Conservation (phyloP, 2,329 filamentous ascomycete genomes). For the Alternaria triticimaculans region DNA sequence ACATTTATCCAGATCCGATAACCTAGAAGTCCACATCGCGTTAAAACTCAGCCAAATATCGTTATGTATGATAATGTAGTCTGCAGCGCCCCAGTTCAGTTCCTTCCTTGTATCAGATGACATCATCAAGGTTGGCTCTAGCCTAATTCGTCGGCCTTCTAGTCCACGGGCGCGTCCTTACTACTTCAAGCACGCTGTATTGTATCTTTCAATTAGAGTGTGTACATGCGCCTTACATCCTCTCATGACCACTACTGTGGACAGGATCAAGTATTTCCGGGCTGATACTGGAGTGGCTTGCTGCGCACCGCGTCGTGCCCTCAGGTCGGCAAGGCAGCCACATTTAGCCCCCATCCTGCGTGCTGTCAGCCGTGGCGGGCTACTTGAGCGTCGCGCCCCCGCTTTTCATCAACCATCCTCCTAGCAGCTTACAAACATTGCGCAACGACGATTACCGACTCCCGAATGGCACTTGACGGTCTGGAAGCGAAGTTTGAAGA, state of each 20-base stretch:
- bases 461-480: neutral
- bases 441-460: too few species aligned
- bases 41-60: too few species aligned
- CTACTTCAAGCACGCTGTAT: neutral
- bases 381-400: neutral
- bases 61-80: too few species aligned
- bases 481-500: neutral
- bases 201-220: neutral
- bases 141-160: too few species aligned
- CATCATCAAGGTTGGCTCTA: too few species aligned
- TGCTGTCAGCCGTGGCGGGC: neutral
- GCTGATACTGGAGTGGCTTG: neutral
- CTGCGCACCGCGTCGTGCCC: neutral
- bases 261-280: accelerated
- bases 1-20: too few species aligned
- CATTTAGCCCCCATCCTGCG: neutral
- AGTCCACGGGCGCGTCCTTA: too few species aligned
- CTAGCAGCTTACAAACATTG: neutral
- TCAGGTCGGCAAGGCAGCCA: neutral
- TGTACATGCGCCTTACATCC: neutral
- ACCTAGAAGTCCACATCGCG: too few species aligned
- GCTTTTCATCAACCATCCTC: neutral
- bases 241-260: accelerated
- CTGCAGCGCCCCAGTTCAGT: too few species aligned
- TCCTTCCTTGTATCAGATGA: too few species aligned